Conservation (phyloP, 192 early-diverging fungal genomes). For the Backusella sp. region DNA sequence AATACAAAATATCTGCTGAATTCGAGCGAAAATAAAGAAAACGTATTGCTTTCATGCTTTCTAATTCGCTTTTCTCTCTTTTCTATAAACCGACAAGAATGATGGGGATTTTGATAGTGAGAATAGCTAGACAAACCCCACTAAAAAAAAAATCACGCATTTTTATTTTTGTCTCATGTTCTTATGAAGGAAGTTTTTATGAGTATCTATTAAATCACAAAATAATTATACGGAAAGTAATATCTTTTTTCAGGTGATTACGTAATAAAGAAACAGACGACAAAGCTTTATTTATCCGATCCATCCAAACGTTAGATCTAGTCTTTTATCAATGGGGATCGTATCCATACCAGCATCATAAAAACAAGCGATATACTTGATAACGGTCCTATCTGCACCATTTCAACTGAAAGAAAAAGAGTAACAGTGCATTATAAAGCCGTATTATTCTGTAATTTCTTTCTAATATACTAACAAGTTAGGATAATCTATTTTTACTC, state of each 20-base stretch:
- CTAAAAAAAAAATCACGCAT: too few species aligned
- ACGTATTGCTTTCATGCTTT: too few species aligned
- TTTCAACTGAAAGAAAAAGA: neutral
- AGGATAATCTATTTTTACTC: neutral
- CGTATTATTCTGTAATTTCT: too few species aligned
- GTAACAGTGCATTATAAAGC: neutral
- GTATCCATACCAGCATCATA: neutral
- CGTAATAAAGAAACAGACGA: neutral
- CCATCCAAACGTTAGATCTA: neutral
- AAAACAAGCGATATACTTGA: neutral
- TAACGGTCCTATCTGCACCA: neutral
- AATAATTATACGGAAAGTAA: neutral
- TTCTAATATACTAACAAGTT: neutral
- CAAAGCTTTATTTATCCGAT: neutral
- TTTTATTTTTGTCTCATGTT: neutral
- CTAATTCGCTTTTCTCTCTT: too few species aligned
- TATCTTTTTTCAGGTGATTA: neutral
- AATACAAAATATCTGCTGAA: too few species aligned
- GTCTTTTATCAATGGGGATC: neutral
- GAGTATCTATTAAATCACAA: neutral
- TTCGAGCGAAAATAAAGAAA: too few species aligned
- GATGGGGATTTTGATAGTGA: too few species aligned
- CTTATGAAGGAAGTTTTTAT: neutral
- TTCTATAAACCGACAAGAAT: too few species aligned
- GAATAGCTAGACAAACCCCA: too few species aligned